A percentile compares a stretch with the other conserved stretches of the same genome.
These are phyloP conservation scores for Hypomontagnella submonticulosa DNA, from an alignment of 495 filamentous ascomycete genomes.

Conservation along the genomic window DNA sequence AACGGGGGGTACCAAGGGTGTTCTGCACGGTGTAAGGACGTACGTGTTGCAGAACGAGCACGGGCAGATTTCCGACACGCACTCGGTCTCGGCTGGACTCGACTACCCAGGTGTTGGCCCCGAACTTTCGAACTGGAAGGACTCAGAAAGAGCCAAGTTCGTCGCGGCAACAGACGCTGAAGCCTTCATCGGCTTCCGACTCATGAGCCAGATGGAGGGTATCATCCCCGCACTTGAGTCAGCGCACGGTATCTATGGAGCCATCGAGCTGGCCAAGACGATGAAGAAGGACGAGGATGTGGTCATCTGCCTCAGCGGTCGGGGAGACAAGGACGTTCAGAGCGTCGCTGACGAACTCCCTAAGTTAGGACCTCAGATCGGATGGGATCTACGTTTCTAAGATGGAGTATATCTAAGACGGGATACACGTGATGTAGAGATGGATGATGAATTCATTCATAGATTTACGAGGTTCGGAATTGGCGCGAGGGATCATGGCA, in stretches of 20 bases:
- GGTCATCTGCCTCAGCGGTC: slow-evolving; percentile 92
- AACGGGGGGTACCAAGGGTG: slow-evolving; percentile 86
- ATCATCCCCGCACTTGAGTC: slow-evolving; percentile 97
- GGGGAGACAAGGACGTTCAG: slow-evolving; percentile 98
- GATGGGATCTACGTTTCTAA: slow-evolving; percentile 90
- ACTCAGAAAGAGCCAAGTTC: slow-evolving; percentile 84
- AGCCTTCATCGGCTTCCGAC: slow-evolving; percentile 88
- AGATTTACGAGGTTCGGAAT: slow-evolving; percentile 10
- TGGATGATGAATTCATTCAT: not conserved
- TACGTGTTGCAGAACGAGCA: slow-evolving; percentile 92
- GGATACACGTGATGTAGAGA: slow-evolving; percentile 10
- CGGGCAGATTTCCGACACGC: slow-evolving; percentile 93
- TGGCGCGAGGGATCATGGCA: slow-evolving; percentile 1
- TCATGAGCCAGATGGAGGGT: slow-evolving; percentile 86
- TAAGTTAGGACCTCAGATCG: slow-evolving; percentile 86
- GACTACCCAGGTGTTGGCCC: slow-evolving; percentile 98
- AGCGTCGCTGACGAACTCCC: slow-evolving; percentile 96
- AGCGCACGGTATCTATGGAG: slow-evolving; percentile 90
- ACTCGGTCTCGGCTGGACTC: slow-evolving; percentile 95
- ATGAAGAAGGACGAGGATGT: slow-evolving; percentile 90
- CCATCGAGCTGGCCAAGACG: slow-evolving; percentile 87
- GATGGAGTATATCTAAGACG: too few relatives aligned
- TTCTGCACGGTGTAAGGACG: slow-evolving; percentile 94
- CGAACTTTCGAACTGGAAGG: slow-evolving; percentile 93
- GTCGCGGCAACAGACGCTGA: slow-evolving; percentile 92